Conservation (phyloP, 1,284 basidiomycete genomes). For the Rhodotorula sp. region DNA sequence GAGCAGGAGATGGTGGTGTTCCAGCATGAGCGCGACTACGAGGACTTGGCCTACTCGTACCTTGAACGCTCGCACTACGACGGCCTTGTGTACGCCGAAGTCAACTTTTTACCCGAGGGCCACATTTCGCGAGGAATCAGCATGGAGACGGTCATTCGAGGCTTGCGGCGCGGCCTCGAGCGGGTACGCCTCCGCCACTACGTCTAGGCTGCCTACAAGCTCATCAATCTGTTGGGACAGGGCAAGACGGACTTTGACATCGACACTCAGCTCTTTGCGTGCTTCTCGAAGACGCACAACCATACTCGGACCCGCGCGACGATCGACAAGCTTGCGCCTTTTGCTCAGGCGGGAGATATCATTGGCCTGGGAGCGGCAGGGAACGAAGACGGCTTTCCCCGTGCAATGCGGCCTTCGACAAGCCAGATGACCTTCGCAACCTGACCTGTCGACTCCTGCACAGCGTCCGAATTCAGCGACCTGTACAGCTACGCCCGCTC, state of each 20-base stretch:
- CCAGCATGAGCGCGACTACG: conserved; percentile 41
- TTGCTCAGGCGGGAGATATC: conserved; percentile 36
- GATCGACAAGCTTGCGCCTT: conserved; percentile 34
- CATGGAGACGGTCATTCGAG: conserved; percentile 37
- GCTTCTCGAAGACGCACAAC: conserved; percentile 39
- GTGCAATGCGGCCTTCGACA: conserved; percentile 5
- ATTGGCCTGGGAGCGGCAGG: conserved; percentile 42
- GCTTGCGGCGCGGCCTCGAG: conserved; percentile 38
- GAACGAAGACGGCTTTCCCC: conserved; percentile 41
- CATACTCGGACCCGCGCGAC: conserved; percentile 34
- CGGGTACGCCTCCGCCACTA: conserved; percentile 7
- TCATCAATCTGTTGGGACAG: background rate
- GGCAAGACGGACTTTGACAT: conserved; percentile 42
- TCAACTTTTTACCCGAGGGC: conserved; percentile 45
- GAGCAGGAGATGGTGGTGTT: conserved; percentile 40
- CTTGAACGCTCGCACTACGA: conserved; percentile 31
- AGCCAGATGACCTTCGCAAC: no score
- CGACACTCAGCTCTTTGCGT: conserved; percentile 39
- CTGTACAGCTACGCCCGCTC: conserved; percentile 39
- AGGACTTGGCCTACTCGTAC: conserved; percentile 40
- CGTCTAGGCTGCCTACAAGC: background rate
- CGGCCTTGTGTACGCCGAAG: conserved; percentile 42
- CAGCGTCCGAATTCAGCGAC: conserved; percentile 37
- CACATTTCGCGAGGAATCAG: conserved; percentile 40
- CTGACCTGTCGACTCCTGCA: background rate